Base-by-base conservation (phyloP, 1,139 yeast species). In the Lodderomyces orthopsilosis region DNA sequence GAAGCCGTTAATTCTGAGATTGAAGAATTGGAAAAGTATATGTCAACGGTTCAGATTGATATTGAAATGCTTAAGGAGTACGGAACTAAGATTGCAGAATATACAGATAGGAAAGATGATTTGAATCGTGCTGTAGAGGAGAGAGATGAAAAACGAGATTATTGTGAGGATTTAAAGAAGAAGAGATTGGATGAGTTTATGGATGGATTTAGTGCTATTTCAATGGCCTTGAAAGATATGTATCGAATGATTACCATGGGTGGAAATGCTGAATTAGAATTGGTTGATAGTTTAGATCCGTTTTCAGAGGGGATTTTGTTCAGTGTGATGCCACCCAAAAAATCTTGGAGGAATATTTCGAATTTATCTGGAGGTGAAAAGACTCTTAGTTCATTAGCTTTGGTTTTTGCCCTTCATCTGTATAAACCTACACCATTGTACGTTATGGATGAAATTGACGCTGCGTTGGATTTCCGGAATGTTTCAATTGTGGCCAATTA, bases 401-500 rank as follows among this genome's bases (percentile, higher is more conserved):
- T 94, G 51, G 98, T 94, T 4, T 94, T 94, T 75, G 98, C 98
- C 0, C 76, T 94, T 37, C 98, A 94, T 61, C 88, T 87, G 55
- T 94, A 89, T 62, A 93, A 90, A 60, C 99, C 99, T 1, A 94
- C 98, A 0, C 98, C 99, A 6, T 68, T 94, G 39, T 94, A 94
- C 61, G 98, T 94, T 30, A 94, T 94, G 99, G 99, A 94, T 68
- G 99, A 94, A 67, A 93, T 94, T 55, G 99, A 94, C 68, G 99
- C 99, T 0, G 99, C 99, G 1, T 75, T 94, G 53, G 99, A 94
- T 68, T 94, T 93, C 66, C 74, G 98, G 60, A 94, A 94, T 58
- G 98, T 94, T 40, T 88, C 96, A 12, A 93, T 93, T 65, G 96
- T 94, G 44, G 99, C 98, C 3, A 91, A 91, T 57, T 94, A 94